Conservation (phyloP, 1,139 yeast species). For the Candida neerlandica region DNA sequence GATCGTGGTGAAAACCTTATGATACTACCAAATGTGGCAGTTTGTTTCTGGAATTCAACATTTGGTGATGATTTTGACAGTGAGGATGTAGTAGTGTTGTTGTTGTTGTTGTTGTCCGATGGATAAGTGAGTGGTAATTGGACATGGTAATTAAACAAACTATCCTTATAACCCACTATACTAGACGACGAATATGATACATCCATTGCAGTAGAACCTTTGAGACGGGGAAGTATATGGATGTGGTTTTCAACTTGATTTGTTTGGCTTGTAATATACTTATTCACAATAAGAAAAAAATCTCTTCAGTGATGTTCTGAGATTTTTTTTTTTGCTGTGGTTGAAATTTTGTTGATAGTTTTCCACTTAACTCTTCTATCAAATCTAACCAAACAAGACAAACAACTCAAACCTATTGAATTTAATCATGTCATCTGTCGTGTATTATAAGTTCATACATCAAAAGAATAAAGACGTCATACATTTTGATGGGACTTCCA, state of each 20-base stretch:
- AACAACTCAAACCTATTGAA: background rate
- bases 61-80: slow-evolving; percentile 16
- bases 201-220: slow-evolving; percentile 9
- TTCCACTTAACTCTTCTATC: background rate
- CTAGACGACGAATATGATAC: slow-evolving; percentile 22
- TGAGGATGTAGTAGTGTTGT: background rate
- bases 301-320: background rate
- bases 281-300: background rate
- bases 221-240: background rate
- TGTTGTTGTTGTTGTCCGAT: slow-evolving; percentile 4
- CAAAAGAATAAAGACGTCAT: slow-evolving; percentile 81
- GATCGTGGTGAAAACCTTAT: slow-evolving; percentile 22
- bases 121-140: slow-evolving; percentile 37
- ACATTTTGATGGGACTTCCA: slow-evolving; percentile 93
- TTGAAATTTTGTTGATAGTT: background rate
- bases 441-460: slow-evolving; percentile 84
- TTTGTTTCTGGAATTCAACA: slow-evolving; percentile 25
- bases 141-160: slow-evolving; percentile 24
- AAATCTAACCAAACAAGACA: background rate
- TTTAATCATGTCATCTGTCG: slow-evolving; percentile 78
- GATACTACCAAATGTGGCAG: slow-evolving; percentile 29
- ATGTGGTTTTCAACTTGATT: background rate
- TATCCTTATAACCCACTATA: slow-evolving; percentile 29
- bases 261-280: background rate
- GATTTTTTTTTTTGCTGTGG: slow-evolving; percentile 1